Conservation (phyloP, 106 monocot genomes). For the Phalaenopsis aphrodite region DNA sequence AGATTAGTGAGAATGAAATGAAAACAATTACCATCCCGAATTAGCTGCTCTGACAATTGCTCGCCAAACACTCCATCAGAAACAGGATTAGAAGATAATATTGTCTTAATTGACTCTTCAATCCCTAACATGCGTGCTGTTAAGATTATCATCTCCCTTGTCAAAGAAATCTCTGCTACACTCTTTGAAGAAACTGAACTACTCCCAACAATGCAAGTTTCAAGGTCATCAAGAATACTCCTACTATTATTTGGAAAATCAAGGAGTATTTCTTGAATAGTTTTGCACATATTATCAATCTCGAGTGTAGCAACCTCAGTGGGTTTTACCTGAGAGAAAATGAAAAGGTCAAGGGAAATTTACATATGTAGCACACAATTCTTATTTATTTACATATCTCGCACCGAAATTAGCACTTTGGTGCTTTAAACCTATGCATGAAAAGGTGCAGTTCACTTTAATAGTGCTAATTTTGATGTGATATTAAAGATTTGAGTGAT, state of each 20-base stretch:
- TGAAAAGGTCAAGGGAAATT: background rate
- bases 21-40: constrained; percentile 60
- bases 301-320: constrained; percentile 43
- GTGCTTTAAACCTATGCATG: too few relatives aligned
- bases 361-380: too few relatives aligned
- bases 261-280: constrained; percentile 57
- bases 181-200: constrained; percentile 31
- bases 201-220: constrained; percentile 67
- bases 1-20: constrained; percentile 1
- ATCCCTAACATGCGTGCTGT: constrained; percentile 45
- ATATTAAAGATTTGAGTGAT: too few relatives aligned
- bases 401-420: too few relatives aligned
- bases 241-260: constrained; percentile 48
- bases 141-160: constrained; percentile 61
- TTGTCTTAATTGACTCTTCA: constrained; percentile 42
- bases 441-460: too few relatives aligned
- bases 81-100: constrained; percentile 34
- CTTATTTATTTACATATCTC: too few relatives aligned
- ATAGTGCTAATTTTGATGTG: too few relatives aligned
- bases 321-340: constrained; percentile 60
- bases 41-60: constrained; percentile 80
- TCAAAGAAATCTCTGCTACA: constrained; percentile 63
- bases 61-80: constrained; percentile 50
- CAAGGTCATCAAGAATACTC: constrained; percentile 56
- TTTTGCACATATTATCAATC: constrained; percentile 52